Percentiles rank a stretch among this genome's conserved stretches.
phyloP scores from a whole-genome alignment of 257 asterid genomes.

The Przewalskia tangutica region DNA sequence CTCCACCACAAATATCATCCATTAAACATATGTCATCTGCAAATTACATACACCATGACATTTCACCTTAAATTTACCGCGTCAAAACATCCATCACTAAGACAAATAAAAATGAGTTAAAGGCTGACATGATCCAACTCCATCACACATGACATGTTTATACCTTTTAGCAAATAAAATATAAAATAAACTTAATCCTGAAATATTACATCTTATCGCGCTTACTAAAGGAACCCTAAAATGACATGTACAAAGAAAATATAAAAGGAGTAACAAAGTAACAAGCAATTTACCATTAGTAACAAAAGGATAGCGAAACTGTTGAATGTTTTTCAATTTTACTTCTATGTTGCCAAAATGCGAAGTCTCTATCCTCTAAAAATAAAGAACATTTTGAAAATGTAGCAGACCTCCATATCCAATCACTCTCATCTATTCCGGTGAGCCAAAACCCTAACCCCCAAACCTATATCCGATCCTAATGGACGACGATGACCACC shows the following conservation, averaged over 20 bases:
- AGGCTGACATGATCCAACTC: too few species aligned
- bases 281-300: neutral
- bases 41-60: too few species aligned
- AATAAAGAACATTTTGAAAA: neutral
- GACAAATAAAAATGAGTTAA: too few species aligned
- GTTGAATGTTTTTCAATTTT: neutral
- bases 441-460: conserved; percentile 2
- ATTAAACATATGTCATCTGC: too few species aligned
- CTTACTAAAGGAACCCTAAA: too few species aligned
- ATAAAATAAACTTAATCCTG: too few species aligned
- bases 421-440: neutral
- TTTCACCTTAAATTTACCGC: too few species aligned
- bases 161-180: too few species aligned
- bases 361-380: neutral
- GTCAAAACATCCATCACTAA: too few species aligned
- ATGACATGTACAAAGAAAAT: neutral
- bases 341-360: neutral
- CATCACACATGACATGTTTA: too few species aligned
- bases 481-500: conserved; percentile 8
- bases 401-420: neutral
- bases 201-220: too few species aligned
- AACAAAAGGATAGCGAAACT: neutral
- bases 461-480: conserved; percentile 30
- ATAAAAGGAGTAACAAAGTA: neutral
- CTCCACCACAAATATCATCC: too few species aligned